phyloP scores from a whole-genome alignment of 2,329 filamentous ascomycete species.

The Phymatotrichopsis omnivora region DNA sequence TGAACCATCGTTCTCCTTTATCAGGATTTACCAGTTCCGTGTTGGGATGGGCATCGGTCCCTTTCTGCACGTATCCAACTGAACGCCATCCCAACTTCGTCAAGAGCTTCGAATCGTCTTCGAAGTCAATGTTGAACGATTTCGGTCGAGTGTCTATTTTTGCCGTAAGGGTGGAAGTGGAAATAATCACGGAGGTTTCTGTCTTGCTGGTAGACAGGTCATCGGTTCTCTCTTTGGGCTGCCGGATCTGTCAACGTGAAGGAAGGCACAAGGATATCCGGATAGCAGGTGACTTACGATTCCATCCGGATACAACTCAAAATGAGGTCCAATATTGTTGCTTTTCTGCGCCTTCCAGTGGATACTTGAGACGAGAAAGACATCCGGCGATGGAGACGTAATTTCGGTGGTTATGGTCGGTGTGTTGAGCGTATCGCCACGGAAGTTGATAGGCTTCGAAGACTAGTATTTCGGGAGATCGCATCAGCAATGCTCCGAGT shows the following conservation, averaged over 20 bases:
- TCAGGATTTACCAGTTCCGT: conserved; percentile 35
- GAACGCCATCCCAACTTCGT: conserved; percentile 38
- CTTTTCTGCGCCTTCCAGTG: conserved; percentile 37
- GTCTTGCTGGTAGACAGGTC: conserved; percentile 14
- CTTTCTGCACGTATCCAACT: conserved; percentile 37
- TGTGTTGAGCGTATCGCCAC: conserved; percentile 27
- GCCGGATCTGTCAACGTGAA: conserved; percentile 31
- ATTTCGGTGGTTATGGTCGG: conserved; percentile 25
- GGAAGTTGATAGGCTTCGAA: conserved; percentile 17
- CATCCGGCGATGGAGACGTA: conserved; percentile 32
- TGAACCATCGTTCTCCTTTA: conserved; percentile 36
- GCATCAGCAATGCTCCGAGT: conserved; percentile 4
- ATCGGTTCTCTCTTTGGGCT: conserved; percentile 31
- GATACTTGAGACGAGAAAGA: conserved; percentile 38
- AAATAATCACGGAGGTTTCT: conserved; percentile 32
- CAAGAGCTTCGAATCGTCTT: conserved; percentile 35
- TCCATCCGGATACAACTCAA: conserved; percentile 37
- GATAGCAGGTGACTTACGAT: conserved; percentile 29
- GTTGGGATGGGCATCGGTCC: conserved; percentile 29
- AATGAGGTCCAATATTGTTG: conserved; percentile 35
- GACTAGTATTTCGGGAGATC: conserved; percentile 11
- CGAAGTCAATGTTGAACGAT: conserved; percentile 37
- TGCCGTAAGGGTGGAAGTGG: conserved; percentile 35
- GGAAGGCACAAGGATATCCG: neutral
- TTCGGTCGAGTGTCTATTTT: conserved; percentile 36